Evolutionary conservation across 441 rosid species (phyloP).

Genomic region (Raphanus hybrid): DNA sequence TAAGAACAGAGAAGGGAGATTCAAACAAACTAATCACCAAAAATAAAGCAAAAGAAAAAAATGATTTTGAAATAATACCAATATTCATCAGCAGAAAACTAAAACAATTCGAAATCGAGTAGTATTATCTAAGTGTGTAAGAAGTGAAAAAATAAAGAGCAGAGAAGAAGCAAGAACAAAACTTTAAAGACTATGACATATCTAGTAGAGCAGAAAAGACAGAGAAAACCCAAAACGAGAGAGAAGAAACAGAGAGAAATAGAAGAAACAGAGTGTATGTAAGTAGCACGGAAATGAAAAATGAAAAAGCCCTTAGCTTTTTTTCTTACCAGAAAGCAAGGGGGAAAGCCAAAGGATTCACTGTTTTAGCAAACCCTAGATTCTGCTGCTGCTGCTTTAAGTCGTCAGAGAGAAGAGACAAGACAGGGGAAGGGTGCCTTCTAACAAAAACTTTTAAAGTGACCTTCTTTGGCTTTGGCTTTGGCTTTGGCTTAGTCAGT

Average conservation of each 20-base stretch:
- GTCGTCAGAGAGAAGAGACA: constrained; percentile 39
- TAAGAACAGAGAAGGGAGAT: constrained; percentile 26
- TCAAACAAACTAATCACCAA: not conserved
- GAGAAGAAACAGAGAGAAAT: constrained; percentile 19
- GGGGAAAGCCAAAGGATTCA: constrained; percentile 44
- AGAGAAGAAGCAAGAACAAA: constrained; percentile 30
- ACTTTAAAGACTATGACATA: constrained; percentile 15
- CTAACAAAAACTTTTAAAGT: not conserved
- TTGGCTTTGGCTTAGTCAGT: constrained; percentile 27
- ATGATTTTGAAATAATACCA: not conserved
- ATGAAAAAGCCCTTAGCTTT: constrained; percentile 7
- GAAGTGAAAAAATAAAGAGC: not conserved
- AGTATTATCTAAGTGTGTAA: not conserved
- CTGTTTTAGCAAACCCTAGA: constrained; percentile 47
- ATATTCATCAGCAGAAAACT: constrained; percentile 24
- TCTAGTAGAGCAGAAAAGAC: constrained; percentile 14
- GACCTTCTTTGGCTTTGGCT: constrained; percentile 24
- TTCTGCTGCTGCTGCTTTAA: constrained; percentile 26
- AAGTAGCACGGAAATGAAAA: constrained; percentile 26
- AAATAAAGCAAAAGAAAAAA: not conserved
- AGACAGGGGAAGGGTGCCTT: not conserved
- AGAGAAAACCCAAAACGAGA: constrained; percentile 2
- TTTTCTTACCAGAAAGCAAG: constrained; percentile 42
- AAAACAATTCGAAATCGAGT: constrained; percentile 24
- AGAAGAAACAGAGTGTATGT: constrained; percentile 27